These are phyloP conservation scores for Sesbania bispinosa DNA, from an alignment of 306 rosid species.

Conservation along the genomic window DNA sequence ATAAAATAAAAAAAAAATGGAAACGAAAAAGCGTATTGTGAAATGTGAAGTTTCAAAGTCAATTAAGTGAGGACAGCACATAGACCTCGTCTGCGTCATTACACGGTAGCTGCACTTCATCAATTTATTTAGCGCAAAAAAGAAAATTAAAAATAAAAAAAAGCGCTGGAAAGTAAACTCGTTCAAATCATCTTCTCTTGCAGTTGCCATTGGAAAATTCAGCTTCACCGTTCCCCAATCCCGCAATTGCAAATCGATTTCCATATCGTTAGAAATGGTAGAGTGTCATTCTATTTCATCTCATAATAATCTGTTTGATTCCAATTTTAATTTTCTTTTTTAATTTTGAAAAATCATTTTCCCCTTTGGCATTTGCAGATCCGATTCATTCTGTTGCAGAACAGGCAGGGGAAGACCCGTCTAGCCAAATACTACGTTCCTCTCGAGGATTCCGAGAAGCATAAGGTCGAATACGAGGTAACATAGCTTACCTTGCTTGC, in stretches of 20 bases:
- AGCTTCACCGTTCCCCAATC: neutral
- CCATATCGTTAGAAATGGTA: conserved; percentile 26
- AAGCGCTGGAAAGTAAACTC: neutral
- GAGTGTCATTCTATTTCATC: neutral
- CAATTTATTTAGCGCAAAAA: neutral
- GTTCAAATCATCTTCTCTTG: neutral
- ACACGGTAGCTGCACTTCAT: neutral
- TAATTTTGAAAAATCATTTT: neutral
- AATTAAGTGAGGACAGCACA: neutral
- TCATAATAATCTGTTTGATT: neutral
- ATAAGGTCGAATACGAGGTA: conserved; percentile 99
- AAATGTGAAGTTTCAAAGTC: neutral
- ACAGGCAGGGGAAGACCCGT: conserved; percentile 93
- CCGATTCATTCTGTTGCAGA: conserved; percentile 94
- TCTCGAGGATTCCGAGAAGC: conserved; percentile 94
- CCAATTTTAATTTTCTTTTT: neutral
- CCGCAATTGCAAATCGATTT: neutral
- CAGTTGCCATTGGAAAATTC: neutral
- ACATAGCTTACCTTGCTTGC: too few relatives aligned
- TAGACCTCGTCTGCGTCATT: neutral
- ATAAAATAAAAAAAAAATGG: too few relatives aligned
- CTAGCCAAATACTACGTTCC: conserved; percentile 93
- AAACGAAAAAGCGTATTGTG: too few relatives aligned
- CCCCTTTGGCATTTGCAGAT: conserved; percentile 48
- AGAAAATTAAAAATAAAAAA: neutral